These are phyloP conservation scores for Colletotrichum gigasporum DNA, from an alignment of 2,329 filamentous ascomycete species.

Conservation along the genomic window DNA sequence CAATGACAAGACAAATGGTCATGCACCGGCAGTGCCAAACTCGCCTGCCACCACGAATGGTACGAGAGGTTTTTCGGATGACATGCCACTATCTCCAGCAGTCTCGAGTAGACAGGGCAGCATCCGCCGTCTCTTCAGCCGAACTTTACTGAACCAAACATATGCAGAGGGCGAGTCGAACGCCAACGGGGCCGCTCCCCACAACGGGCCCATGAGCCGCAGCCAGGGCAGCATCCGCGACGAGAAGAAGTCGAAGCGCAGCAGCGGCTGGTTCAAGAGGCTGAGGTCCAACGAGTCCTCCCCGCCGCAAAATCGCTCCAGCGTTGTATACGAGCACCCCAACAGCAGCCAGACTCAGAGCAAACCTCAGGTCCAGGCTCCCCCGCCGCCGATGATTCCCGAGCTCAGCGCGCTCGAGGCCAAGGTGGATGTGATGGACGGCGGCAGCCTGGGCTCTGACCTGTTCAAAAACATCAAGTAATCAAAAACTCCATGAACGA, in stretches of 20 bases:
- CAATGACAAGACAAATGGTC: constrained; percentile 34
- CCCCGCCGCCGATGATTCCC: constrained; percentile 70
- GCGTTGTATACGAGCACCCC: constrained; percentile 51
- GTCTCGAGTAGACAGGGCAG: constrained; percentile 62
- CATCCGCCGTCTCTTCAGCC: constrained; percentile 67
- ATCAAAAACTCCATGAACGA: constrained; percentile 18
- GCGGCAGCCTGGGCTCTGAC: constrained; percentile 58
- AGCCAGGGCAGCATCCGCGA: constrained; percentile 58
- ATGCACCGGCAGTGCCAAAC: constrained; percentile 30
- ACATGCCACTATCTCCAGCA: constrained; percentile 62
- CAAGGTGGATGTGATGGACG: constrained; percentile 55
- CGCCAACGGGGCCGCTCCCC: constrained; percentile 45
- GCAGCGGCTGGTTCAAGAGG: constrained; percentile 68
- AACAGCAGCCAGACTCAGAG: constrained; percentile 34
- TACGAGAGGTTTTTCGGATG: constrained; percentile 60
- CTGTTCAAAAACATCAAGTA: constrained; percentile 70
- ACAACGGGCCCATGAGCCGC: constrained; percentile 59
- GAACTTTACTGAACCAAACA: constrained; percentile 62
- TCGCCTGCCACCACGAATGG: constrained; percentile 42
- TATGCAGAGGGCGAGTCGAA: constrained; percentile 60
- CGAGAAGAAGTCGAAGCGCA: constrained; percentile 63
- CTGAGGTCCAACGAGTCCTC: constrained; percentile 52
- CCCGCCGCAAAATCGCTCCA: constrained; percentile 50
- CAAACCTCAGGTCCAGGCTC: constrained; percentile 45
- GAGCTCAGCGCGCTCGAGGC: constrained; percentile 63